These are phyloP conservation scores for Leucoagaricus sp. DNA, from an alignment of 1,284 basidiomycete genomes.

Conservation along the genomic window DNA sequence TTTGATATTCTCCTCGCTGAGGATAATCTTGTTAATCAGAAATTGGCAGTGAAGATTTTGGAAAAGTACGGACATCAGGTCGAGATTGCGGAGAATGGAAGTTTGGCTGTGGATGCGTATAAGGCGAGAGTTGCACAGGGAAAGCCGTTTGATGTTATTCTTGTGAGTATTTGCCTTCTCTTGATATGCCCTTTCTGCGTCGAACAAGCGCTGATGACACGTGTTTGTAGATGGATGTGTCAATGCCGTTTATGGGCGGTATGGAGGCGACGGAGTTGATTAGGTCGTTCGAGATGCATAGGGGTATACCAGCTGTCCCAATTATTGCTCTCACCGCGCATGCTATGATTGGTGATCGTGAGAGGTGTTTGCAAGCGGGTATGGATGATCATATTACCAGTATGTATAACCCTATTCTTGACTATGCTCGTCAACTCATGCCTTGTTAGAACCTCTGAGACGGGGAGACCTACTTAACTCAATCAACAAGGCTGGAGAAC, in stretches of 20 bases:
- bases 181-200: not conserved
- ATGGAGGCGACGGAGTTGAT: constrained; percentile 89
- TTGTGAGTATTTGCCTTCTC: constrained; percentile 60
- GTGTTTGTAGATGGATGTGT: constrained; percentile 87
- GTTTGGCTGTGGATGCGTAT: constrained; percentile 87
- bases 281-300: constrained; percentile 78
- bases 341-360: constrained; percentile 95
- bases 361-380: constrained; percentile 90
- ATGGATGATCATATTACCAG: constrained; percentile 81
- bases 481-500: constrained; percentile 66
- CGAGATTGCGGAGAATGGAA: constrained; percentile 97
- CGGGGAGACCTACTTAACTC: constrained; percentile 76
- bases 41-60: constrained; percentile 94
- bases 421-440: no score
- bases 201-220: constrained; percentile 11
- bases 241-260: constrained; percentile 96
- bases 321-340: constrained; percentile 96
- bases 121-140: constrained; percentile 73
- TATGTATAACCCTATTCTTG: constrained; percentile 42
- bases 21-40: constrained; percentile 98
- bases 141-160: constrained; percentile 84
- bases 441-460: constrained; percentile 77
- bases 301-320: constrained; percentile 75
- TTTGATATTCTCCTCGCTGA: constrained; percentile 97
- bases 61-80: constrained; percentile 97